These are phyloP conservation scores for Apiotrichum veenhuisii DNA, from an alignment of 1,284 basidiomycete species.

Conservation along the genomic window DNA sequence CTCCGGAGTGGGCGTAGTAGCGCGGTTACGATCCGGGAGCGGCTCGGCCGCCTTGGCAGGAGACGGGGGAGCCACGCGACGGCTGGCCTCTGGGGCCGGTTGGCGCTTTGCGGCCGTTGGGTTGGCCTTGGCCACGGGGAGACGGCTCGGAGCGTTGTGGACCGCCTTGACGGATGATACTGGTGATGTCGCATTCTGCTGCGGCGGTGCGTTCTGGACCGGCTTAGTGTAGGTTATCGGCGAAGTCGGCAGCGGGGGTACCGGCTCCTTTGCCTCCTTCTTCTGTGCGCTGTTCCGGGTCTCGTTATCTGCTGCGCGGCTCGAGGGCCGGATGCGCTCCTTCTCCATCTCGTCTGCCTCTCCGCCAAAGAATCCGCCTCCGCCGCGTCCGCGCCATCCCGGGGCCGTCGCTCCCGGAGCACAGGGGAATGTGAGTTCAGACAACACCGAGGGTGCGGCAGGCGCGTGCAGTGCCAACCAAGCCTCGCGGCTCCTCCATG, in stretches of 20 bases:
- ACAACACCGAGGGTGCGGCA: neutral
- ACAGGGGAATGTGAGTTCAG: slow-evolving; percentile 14
- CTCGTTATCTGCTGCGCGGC: neutral
- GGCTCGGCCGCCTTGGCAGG: no score
- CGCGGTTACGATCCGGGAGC: neutral
- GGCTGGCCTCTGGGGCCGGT: no score
- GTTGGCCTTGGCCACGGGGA: neutral
- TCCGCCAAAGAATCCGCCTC: slow-evolving; percentile 15
- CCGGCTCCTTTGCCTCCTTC: neutral
- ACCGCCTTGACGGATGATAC: neutral
- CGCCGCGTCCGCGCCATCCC: slow-evolving; percentile 20
- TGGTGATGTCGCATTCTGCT: neutral
- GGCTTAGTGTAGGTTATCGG: neutral
- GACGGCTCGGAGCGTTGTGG: neutral
- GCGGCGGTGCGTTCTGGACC: neutral
- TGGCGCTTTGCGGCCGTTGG: no score
- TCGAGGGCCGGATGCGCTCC: neutral
- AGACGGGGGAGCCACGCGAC: no score
- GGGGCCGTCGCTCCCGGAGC: slow-evolving; percentile 4
- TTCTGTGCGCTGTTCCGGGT: neutral
- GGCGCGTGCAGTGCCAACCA: slow-evolving; percentile 31
- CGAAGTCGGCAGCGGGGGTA: neutral
- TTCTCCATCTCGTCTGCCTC: slow-evolving; percentile 1
- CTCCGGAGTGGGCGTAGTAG: neutral
- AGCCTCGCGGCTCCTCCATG: slow-evolving; percentile 35